These are phyloP conservation scores for Cardamine resedifolia DNA, from an alignment of 345 rosid species.

Conservation along the genomic window DNA sequence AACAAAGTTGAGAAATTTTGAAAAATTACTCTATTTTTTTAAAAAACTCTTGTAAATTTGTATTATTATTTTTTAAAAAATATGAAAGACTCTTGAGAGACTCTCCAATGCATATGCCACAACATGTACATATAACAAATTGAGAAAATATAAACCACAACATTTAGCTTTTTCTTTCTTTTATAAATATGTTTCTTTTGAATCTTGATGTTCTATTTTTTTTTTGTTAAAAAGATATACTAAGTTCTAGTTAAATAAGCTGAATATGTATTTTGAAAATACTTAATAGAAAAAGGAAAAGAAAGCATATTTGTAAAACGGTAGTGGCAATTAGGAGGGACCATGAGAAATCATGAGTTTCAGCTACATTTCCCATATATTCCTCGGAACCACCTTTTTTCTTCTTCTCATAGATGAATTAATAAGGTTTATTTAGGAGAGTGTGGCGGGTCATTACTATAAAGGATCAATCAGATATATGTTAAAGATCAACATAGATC, in stretches of 20 bases:
- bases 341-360: slow-evolving; percentile 37
- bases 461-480: no score
- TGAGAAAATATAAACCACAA: not conserved
- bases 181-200: not conserved
- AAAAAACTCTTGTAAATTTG: no score
- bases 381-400: slow-evolving; percentile 34
- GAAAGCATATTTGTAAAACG: not conserved
- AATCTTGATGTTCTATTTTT: not conserved
- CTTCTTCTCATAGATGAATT: not conserved
- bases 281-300: not conserved
- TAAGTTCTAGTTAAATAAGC: not conserved
- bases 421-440: slow-evolving; percentile 12
- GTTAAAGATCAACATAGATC: no score
- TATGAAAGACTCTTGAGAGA: no score
- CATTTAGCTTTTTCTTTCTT: not conserved
- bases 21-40: no score
- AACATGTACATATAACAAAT: not conserved
- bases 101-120: no score
- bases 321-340: slow-evolving; percentile 31
- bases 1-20: no score
- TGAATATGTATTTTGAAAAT: not conserved
- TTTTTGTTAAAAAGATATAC: not conserved
- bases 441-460: slow-evolving; percentile 17
- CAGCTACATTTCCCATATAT: slow-evolving; percentile 35
- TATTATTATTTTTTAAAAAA: no score